Evolutionary conservation across 176 grass and related monocot genomes (phyloP).

Genomic region (Chrysopogon serrulatus): DNA sequence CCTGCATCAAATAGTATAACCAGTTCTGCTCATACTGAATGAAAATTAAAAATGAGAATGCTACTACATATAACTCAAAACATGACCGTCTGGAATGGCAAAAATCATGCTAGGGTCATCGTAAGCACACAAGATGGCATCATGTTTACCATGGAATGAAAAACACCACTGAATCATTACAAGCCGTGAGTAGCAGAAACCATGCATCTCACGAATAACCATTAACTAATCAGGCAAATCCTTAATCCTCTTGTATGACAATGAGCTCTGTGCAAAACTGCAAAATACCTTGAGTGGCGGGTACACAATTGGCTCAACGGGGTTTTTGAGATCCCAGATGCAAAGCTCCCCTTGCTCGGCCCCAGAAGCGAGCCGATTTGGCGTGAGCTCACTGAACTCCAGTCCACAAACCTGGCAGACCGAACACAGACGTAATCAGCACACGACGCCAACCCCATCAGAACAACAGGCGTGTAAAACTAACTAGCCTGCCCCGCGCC

Average conservation of each 20-base stretch:
- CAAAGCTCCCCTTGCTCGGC: slow-evolving; percentile 86
- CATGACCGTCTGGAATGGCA: not conserved
- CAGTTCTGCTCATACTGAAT: not conserved
- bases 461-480: not conserved
- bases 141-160: not conserved
- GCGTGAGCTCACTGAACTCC: slow-evolving; percentile 74
- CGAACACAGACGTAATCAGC: slow-evolving; percentile 13
- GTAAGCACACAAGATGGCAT: not conserved
- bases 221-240: not conserved
- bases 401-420: slow-evolving; percentile 70
- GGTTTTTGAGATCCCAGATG: slow-evolving; percentile 95
- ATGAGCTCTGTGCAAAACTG: not conserved
- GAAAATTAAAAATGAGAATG: not conserved
- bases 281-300: slow-evolving; percentile 73
- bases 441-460: not conserved
- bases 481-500: not conserved
- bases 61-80: not conserved
- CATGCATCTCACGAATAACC: not conserved
- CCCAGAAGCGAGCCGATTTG: slow-evolving; percentile 84
- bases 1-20: not conserved
- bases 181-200: not conserved
- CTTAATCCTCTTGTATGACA: not conserved
- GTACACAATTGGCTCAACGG: slow-evolving; percentile 56
- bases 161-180: not conserved
- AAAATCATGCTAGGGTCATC: not conserved